A percentile compares a stretch with the other conserved stretches of the same genome.
Conservation (phyloP, 176 grass and related monocot species). For the Carex littledalei region DNA sequence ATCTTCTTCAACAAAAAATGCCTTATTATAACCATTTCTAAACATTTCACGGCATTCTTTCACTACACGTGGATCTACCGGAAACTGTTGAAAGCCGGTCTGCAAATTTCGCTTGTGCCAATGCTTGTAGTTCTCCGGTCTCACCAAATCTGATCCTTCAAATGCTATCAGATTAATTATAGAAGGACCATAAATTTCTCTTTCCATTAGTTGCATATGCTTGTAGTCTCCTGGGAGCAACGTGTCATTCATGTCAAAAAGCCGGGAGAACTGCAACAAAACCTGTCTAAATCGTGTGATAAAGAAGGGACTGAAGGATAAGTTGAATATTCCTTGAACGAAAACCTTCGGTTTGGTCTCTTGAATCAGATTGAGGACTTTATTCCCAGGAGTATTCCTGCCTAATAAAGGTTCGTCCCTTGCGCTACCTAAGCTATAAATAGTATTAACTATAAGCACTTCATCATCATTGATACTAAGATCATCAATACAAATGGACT, state of each 20-base stretch:
- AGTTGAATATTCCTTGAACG: background rate
- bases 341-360: constrained; percentile 29
- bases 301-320: background rate
- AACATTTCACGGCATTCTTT: background rate
- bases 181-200: background rate
- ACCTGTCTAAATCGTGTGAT: constrained; percentile 27
- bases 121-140: constrained; percentile 9
- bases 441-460: constrained; percentile 33
- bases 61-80: constrained; percentile 8
- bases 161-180: constrained; percentile 6
- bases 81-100: constrained; percentile 25
- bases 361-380: constrained; percentile 29
- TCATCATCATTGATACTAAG: constrained; percentile 38
- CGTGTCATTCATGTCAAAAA: background rate
- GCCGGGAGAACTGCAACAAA: constrained; percentile 28
- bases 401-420: constrained; percentile 27
- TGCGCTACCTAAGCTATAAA: constrained; percentile 17
- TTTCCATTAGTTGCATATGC: background rate
- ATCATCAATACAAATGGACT: constrained; percentile 35
- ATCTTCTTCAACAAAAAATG: constrained; percentile 27
- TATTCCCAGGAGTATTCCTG: constrained; percentile 30
- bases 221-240: background rate
- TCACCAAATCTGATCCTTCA: background rate
- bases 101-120: constrained; percentile 25
- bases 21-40: constrained; percentile 13